Evolutionary conservation across 371 early-diverging fungal species (phyloP), one percentile per base, ranked within the genome.

Genomic region (Catenaria anguillulae): DNA sequence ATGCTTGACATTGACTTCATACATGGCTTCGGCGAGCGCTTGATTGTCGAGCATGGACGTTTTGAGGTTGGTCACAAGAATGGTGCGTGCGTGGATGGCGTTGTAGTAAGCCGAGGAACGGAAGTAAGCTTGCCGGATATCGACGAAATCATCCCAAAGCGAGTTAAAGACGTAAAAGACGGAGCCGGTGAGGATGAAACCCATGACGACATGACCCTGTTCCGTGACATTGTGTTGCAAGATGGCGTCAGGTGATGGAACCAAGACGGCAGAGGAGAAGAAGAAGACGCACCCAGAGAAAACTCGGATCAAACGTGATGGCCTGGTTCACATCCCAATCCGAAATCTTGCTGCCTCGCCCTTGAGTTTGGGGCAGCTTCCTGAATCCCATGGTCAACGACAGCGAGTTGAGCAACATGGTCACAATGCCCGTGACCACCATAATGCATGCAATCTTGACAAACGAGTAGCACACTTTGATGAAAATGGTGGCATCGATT

Each of bases 1-100:
- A 19, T 58, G 58, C 40, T 8, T 58, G 36, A 58, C 58, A 36
- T 42, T 42, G 58, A 29, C 36, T 23, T 58, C 58, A 31, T 24
- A 31, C 58, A 58, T 58, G 13, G 36, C 4, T 15, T 31, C 40
- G 36, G 58, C 58, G 13, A 58, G 42, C 24, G 40, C 36, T 12
- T 15, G 15, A 21, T 58, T 42, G 29, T 50, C 52, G 15, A 50
- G 31, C 52, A 50, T 50, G 13, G 26, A 26, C 15, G 29, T 8
- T 17, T 24, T 29, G 52, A 50, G 36, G 13, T 42, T 42, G 29
- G 58, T 40, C 21, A 58, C 58, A 24, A 58, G 58, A 1, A 58
- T 24, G 29, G 40, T 58, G 13, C 31, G n/a, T 17, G 40, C 26
- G 58, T 58, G 36, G 15, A 21, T 24, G 24, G 58, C 31, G 58